Evolutionary conservation across 345 rosid genomes (phyloP).

Genomic region (Gossypium longicalyx): DNA sequence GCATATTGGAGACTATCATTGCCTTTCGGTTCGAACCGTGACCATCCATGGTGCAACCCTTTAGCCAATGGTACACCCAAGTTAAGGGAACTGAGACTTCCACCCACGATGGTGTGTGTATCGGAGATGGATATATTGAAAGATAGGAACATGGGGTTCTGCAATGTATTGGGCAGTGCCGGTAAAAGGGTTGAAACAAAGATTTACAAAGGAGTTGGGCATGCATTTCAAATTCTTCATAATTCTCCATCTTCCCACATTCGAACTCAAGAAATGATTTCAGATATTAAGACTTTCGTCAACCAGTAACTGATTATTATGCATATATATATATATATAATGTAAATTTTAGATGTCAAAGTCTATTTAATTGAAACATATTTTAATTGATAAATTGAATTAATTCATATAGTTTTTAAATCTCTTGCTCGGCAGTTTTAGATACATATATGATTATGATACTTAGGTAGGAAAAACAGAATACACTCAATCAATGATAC

Average conservation of each 20-base stretch:
- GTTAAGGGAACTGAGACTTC: slow-evolving; percentile 21
- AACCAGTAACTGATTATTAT: slow-evolving; percentile 11
- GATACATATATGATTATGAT: too few relatives aligned
- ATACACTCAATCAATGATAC: too few relatives aligned
- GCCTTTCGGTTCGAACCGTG: slow-evolving; percentile 59
- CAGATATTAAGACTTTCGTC: slow-evolving; percentile 51
- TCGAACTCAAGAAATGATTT: slow-evolving; percentile 55
- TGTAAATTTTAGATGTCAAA: background rate
- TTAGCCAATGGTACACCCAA: slow-evolving; percentile 18
- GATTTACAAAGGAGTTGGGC: slow-evolving; percentile 65
- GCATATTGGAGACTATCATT: slow-evolving; percentile 76
- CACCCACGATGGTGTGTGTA: slow-evolving; percentile 47
- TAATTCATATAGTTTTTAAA: background rate
- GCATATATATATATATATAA: background rate
- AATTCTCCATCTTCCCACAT: slow-evolving; percentile 37
- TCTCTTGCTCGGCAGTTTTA: background rate
- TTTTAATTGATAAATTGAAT: background rate
- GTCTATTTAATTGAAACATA: background rate
- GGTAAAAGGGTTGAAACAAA: slow-evolving; percentile 55
- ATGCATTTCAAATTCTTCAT: slow-evolving; percentile 64
- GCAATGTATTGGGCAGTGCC: slow-evolving; percentile 39
- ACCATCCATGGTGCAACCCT: slow-evolving; percentile 89
- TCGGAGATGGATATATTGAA: slow-evolving; percentile 65
- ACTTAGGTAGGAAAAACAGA: too few relatives aligned
- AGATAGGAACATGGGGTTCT: slow-evolving; percentile 56